Evolutionary conservation across 768 basidiomycete genomes (phyloP).

Genomic region (Serpula lacrymans): DNA sequence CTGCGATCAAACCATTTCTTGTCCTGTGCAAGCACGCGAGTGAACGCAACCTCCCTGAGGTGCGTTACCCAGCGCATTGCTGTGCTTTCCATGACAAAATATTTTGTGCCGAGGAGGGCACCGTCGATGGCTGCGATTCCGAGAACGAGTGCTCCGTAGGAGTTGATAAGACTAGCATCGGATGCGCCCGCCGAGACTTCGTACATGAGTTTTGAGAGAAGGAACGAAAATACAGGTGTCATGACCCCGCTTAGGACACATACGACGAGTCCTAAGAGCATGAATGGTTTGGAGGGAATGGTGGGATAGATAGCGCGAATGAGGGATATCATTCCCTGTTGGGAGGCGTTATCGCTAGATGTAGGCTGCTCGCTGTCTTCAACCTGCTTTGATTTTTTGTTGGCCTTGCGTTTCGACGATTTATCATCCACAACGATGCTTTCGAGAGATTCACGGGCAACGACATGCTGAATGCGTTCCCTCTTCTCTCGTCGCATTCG

Average conservation of each 20-base stretch:
- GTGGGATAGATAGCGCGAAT: slow-evolving; percentile 60
- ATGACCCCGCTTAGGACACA: slow-evolving; percentile 75
- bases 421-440: slow-evolving; percentile 7
- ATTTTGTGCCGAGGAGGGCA: slow-evolving; percentile 69
- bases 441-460: too few species aligned
- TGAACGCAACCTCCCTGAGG: slow-evolving; percentile 56
- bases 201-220: slow-evolving; percentile 78
- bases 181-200: slow-evolving; percentile 71
- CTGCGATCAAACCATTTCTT: slow-evolving; percentile 82
- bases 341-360: slow-evolving; percentile 12
- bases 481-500: slow-evolving; percentile 31
- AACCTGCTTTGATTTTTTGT: slow-evolving; percentile 12
- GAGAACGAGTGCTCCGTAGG: slow-evolving; percentile 70
- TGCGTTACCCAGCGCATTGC: slow-evolving; percentile 72
- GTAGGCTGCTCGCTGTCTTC: slow-evolving; percentile 18
- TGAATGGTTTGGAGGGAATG: slow-evolving; percentile 68
- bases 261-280: slow-evolving; percentile 67
- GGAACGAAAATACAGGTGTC: slow-evolving; percentile 90
- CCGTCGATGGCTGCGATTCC: slow-evolving; percentile 76
- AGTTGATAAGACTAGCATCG: slow-evolving; percentile 57
- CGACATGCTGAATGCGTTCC: slow-evolving; percentile 9
- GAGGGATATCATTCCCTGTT: slow-evolving; percentile 41
- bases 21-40: slow-evolving; percentile 70
- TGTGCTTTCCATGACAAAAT: slow-evolving; percentile 72
- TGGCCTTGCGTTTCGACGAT: slow-evolving; percentile 1